Conservation (phyloP, 116 monocot genomes). For the Trichopus zeylanicus region DNA sequence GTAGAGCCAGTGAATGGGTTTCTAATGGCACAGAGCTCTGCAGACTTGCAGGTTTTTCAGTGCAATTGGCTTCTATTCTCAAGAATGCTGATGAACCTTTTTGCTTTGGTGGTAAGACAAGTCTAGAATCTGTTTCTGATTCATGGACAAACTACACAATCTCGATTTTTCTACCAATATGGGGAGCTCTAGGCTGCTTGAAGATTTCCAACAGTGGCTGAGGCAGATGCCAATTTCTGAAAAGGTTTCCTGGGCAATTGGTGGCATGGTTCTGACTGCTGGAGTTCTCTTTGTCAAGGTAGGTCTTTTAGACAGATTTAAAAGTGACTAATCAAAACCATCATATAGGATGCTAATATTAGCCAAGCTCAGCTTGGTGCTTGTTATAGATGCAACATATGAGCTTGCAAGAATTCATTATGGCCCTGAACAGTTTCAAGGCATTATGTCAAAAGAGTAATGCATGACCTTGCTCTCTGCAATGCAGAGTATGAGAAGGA, state of each 20-base stretch:
- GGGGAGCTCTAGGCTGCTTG: constrained; percentile 10
- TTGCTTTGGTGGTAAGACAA: constrained; percentile 88
- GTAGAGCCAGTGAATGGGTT: constrained; percentile 67
- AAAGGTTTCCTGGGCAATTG: constrained; percentile 78
- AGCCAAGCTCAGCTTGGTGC: too few relatives aligned
- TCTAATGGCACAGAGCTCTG: constrained; percentile 96
- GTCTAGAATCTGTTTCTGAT: constrained; percentile 50
- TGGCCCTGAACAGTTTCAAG: too few relatives aligned
- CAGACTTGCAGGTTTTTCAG: constrained; percentile 67
- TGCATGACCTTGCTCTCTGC: too few relatives aligned
- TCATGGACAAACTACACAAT: constrained; percentile 54
- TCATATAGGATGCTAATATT: too few relatives aligned
- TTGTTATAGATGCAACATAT: too few relatives aligned
- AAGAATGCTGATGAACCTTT: constrained; percentile 30
- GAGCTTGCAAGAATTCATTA: too few relatives aligned
- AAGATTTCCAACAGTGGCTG: constrained; percentile 52
- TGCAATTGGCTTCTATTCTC: constrained; percentile 23
- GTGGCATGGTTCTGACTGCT: constrained; percentile 85
- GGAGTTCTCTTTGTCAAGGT: constrained; percentile 69
- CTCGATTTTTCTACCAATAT: constrained; percentile 9
- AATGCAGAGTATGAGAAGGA: too few relatives aligned
- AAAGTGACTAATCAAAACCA: too few relatives aligned
- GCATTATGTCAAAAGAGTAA: too few relatives aligned
- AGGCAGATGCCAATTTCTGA: constrained; percentile 30
- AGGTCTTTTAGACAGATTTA: too few relatives aligned